Conservation (phyloP, 805 yeast species). For the Cephaloascus albidus region DNA sequence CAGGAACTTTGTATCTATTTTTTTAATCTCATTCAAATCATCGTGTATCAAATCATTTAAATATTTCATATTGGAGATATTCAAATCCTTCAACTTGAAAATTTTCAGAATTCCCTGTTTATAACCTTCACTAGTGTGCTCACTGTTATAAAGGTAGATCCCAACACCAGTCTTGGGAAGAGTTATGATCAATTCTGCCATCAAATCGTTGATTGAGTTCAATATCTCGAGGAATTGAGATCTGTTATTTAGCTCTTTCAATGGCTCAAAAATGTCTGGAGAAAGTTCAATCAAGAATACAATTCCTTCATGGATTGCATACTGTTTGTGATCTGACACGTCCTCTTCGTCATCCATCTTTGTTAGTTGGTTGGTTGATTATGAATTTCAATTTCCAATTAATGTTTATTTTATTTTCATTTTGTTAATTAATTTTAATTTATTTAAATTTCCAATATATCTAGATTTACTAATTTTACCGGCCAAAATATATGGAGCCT, state of each 20-base stretch:
- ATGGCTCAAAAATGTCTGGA: not conserved
- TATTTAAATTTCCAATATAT: too few relatives aligned
- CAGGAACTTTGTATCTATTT: conserved; percentile 6
- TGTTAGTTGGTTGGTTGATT: too few relatives aligned
- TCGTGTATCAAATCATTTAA: conserved; percentile 45
- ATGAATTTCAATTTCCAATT: too few relatives aligned
- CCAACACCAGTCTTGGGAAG: conserved; percentile 71
- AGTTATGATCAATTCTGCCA: conserved; percentile 56
- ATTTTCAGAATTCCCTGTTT: conserved; percentile 38
- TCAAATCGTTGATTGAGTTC: conserved; percentile 46
- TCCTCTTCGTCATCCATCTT: not conserved
- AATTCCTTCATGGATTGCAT: not conserved
- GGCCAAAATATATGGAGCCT: too few relatives aligned
- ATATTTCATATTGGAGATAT: conserved; percentile 45
- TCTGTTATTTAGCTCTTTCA: not conserved
- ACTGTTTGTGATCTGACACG: not conserved
- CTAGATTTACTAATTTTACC: too few relatives aligned
- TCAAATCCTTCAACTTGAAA: conserved; percentile 45
- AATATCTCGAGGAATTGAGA: conserved; percentile 13
- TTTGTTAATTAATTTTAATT: too few relatives aligned
- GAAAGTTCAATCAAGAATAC: not conserved
- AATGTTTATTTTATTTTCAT: too few relatives aligned
- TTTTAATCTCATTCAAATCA: conserved; percentile 3
- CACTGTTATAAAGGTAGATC: conserved; percentile 49
- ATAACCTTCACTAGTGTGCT: conserved; percentile 16